Evolutionary conservation across 2,329 filamentous ascomycete species (phyloP).

Genomic region (Colletotrichum sp.): DNA sequence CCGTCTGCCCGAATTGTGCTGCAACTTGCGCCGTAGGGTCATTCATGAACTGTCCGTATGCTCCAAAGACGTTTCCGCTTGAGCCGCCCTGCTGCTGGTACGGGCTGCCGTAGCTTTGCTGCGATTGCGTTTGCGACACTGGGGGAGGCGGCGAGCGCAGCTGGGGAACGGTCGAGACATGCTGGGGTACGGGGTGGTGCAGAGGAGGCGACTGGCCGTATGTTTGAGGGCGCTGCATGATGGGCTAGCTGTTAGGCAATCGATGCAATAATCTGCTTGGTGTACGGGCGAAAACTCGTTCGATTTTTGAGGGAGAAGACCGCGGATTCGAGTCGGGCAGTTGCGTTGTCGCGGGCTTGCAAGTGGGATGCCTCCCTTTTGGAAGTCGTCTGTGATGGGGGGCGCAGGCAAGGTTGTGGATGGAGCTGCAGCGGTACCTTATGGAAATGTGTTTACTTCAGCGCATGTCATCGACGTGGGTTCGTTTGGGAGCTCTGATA

Average conservation of each 20-base stretch:
- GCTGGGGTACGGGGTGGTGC: constrained; percentile 96
- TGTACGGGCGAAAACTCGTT: background rate
- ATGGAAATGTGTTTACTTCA: constrained; percentile 33
- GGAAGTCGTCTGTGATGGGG: constrained; percentile 11
- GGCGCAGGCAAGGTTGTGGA: constrained; percentile 4
- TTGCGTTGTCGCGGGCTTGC: background rate
- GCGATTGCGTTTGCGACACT: constrained; percentile 70
- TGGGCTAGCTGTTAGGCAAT: constrained; percentile 29
- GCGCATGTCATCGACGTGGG: constrained; percentile 11
- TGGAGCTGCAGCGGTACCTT: constrained; percentile 8
- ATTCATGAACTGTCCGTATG: constrained; percentile 92
- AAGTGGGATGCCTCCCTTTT: constrained; percentile 14
- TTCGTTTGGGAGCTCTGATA: background rate
- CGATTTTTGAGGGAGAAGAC: background rate
- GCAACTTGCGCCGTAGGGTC: constrained; percentile 95
- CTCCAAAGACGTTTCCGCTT: constrained; percentile 63
- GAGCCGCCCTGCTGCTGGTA: constrained; percentile 70
- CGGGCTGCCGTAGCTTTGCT: constrained; percentile 70
- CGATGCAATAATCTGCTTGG: background rate
- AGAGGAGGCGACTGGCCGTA: constrained; percentile 92
- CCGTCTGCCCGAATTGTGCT: constrained; percentile 90
- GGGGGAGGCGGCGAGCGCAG: constrained; percentile 92
- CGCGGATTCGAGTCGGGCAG: background rate
- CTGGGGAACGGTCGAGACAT: constrained; percentile 97
- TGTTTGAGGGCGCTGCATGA: constrained; percentile 82